Conservation (phyloP, 106 monocot species). For the Dendrobium catenatum region DNA sequence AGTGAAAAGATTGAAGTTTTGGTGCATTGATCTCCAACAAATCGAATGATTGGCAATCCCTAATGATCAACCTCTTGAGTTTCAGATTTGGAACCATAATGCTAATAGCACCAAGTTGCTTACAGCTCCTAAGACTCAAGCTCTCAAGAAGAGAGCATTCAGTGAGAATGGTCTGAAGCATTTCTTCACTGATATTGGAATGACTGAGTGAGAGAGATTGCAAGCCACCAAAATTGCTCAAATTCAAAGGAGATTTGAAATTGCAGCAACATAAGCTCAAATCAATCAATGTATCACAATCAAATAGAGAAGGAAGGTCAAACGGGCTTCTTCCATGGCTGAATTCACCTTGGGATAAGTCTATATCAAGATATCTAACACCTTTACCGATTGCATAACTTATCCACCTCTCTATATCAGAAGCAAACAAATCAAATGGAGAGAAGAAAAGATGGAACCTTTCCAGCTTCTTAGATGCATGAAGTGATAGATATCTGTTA, state of each 20-base stretch:
- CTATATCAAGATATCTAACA: constrained; percentile 29
- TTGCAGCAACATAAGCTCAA: constrained; percentile 25
- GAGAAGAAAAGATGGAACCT: constrained; percentile 27
- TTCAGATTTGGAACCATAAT: background rate
- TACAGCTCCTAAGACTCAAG: constrained; percentile 12
- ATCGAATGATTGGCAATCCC: constrained; percentile 4
- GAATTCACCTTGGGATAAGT: constrained; percentile 21
- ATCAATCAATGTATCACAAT: constrained; percentile 15
- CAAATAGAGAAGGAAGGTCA: constrained; percentile 10
- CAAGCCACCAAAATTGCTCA: constrained; percentile 10
- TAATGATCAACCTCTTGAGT: constrained; percentile 14
- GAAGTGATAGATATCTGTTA: constrained; percentile 21
- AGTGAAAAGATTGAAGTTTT: constrained; percentile 16
- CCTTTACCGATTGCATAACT: constrained; percentile 11
- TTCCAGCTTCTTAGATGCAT: constrained; percentile 15
- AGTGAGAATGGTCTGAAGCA: background rate
- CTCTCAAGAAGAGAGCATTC: constrained; percentile 7
- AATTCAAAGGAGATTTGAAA: background rate
- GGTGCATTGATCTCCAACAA: constrained; percentile 16
- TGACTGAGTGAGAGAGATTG: constrained; percentile 3
- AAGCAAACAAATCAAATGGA: constrained; percentile 20
- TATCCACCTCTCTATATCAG: constrained; percentile 23
- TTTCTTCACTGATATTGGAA: constrained; percentile 10
- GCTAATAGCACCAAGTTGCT: constrained; percentile 4
- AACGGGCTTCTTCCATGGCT: constrained; percentile 10